Evolutionary conservation across 2,329 filamentous ascomycete species (phyloP).

Genomic region (Ceratocystis harringtonii): DNA sequence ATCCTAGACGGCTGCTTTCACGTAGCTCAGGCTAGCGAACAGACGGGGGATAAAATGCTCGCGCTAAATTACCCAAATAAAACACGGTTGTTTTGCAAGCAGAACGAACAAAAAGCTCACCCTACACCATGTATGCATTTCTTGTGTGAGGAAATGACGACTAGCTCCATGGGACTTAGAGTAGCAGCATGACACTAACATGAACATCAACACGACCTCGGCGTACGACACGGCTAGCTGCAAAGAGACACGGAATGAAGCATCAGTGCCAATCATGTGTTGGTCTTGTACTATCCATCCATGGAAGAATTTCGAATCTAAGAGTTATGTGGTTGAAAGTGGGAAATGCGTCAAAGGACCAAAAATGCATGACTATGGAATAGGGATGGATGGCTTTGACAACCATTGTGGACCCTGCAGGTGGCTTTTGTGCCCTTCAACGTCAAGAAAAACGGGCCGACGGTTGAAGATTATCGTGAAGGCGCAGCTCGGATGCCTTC

Average conservation of each 20-base stretch:
- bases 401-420: neutral
- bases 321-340: neutral
- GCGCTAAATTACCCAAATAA: neutral
- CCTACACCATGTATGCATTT: neutral
- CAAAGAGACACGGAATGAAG: neutral
- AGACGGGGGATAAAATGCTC: neutral
- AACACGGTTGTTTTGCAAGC: neutral
- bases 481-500: neutral
- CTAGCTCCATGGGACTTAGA: neutral
- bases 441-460: neutral
- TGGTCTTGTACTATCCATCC: neutral
- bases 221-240: neutral
- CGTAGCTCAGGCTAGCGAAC: neutral
- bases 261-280: neutral
- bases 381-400: neutral
- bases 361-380: neutral
- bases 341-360: neutral
- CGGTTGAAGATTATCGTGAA: neutral
- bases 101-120: neutral
- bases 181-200: neutral
- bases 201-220: neutral
- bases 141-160: neutral
- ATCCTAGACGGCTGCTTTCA: neutral
- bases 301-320: neutral
- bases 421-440: neutral